Percentiles rank a stretch among this genome's conserved stretches.
Evolutionary conservation across 2,329 filamentous ascomycete species (phyloP).

Genomic region (Davidsoniella eucalypti): DNA sequence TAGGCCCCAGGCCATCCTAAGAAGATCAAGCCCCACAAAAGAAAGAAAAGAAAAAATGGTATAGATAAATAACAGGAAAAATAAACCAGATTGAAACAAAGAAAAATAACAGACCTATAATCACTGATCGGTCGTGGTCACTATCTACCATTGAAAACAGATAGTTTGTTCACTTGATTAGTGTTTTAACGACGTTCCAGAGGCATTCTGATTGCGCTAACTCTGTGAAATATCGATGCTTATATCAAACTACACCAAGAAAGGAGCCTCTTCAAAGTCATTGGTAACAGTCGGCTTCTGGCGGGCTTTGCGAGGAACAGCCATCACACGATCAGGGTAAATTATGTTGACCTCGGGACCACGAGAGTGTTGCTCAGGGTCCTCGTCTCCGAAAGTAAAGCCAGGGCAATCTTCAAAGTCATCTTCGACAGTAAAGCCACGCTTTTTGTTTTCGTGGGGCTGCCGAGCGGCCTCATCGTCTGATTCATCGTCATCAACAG

Average conservation of each 20-base stretch:
- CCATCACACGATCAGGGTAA: constrained; percentile 29
- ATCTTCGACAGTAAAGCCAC: constrained; percentile 29
- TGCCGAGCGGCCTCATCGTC: constrained; percentile 14
- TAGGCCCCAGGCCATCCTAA: neutral
- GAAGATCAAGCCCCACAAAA: neutral
- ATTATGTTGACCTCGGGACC: constrained; percentile 23
- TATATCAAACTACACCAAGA: constrained; percentile 25
- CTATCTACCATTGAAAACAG: too few species aligned
- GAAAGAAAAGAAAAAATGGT: neutral
- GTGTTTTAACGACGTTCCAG: too few species aligned
- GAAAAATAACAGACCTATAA: neutral
- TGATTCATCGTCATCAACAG: constrained; percentile 22
- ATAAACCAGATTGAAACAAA: neutral
- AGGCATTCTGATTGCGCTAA: too few species aligned
- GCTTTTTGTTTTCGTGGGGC: constrained; percentile 24
- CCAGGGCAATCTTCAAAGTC: constrained; percentile 17
- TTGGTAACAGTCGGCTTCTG: constrained; percentile 16
- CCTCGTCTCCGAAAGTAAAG: neutral
- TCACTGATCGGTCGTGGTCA: neutral
- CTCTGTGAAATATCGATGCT: too few species aligned
- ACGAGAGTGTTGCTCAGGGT: constrained; percentile 17
- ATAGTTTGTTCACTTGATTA: too few species aligned
- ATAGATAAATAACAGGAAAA: neutral
- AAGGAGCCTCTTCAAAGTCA: constrained; percentile 56
- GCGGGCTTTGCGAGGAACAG: constrained; percentile 24